A percentile compares a stretch with the other conserved stretches of the same genome.
These are phyloP conservation scores for Medicago arabica DNA, from an alignment of 306 rosid genomes.

Conservation along the genomic window DNA sequence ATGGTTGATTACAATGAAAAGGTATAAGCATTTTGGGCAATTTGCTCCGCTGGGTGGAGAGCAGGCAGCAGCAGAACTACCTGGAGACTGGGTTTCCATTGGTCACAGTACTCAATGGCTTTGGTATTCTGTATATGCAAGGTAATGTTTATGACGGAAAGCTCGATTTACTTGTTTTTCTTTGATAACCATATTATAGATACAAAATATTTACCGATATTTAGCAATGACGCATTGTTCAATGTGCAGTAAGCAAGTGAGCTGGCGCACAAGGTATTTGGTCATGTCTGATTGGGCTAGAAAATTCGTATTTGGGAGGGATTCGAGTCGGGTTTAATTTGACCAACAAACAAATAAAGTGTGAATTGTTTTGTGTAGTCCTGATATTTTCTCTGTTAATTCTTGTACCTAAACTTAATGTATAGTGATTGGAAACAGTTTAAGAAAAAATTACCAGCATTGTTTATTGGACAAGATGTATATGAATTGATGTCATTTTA, in stretches of 20 bases:
- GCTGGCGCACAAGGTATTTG: conserved; percentile 91
- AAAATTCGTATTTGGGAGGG: conserved; percentile 88
- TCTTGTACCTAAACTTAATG: conserved; percentile 29
- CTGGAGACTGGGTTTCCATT: conserved; percentile 97
- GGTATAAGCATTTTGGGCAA: conserved; percentile 96
- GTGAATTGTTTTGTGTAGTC: neutral
- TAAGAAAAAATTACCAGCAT: neutral
- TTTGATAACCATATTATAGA: neutral
- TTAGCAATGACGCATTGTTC: neutral
- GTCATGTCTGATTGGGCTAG: conserved; percentile 91
- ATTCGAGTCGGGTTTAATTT: conserved; percentile 73
- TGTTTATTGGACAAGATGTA: neutral
- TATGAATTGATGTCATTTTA: too few species aligned
- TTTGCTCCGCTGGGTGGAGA: conserved; percentile 95
- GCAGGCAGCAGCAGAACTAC: conserved; percentile 93
- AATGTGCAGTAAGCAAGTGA: conserved; percentile 85
- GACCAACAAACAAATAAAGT: conserved; percentile 4
- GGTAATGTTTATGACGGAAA: conserved; percentile 52
- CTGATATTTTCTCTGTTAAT: neutral
- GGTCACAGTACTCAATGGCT: conserved; percentile 99
- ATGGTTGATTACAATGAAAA: conserved; percentile 46
- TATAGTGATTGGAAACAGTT: conserved; percentile 12
- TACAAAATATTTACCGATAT: neutral
- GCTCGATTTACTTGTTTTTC: neutral
- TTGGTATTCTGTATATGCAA: conserved; percentile 98